A percentile compares a stretch with the other conserved stretches of the same genome.
Evolutionary conservation across 2,329 filamentous ascomycete species (phyloP).

Genomic region (Dactylellina cionopaga): DNA sequence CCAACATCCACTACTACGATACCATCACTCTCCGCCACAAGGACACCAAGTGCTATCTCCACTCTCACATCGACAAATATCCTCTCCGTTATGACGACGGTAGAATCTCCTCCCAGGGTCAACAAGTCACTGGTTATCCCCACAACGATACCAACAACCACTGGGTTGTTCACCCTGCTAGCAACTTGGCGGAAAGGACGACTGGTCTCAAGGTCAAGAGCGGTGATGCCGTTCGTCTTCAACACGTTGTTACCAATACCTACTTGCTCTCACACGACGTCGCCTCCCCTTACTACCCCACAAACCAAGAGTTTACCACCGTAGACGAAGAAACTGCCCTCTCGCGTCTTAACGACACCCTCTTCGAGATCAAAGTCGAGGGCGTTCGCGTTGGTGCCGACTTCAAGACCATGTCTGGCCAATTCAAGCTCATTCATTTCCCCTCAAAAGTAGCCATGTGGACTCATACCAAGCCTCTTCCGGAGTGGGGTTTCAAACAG

Average conservation of each 20-base stretch:
- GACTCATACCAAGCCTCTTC: slow-evolving; percentile 94
- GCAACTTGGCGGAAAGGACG: slow-evolving; percentile 66
- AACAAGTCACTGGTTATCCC: slow-evolving; percentile 97
- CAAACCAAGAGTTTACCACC: slow-evolving; percentile 98
- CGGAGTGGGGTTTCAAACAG: slow-evolving; percentile 96
- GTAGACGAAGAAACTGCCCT: slow-evolving; percentile 76
- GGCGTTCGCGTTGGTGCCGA: slow-evolving; percentile 81
- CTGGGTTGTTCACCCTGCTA: slow-evolving; percentile 86
- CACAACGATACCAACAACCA: slow-evolving; percentile 99
- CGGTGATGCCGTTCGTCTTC: slow-evolving; percentile 84
- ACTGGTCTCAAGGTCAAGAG: slow-evolving; percentile 76
- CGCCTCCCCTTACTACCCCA: slow-evolving; percentile 93
- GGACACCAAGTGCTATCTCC: slow-evolving; percentile 94
- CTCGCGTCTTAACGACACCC: slow-evolving; percentile 82
- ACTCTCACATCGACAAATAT: slow-evolving; percentile 89
- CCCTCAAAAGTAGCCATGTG: slow-evolving; percentile 98
- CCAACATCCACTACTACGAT: slow-evolving; percentile 90
- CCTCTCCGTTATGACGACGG: slow-evolving; percentile 97
- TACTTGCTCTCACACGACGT: slow-evolving; percentile 94
- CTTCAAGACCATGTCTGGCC: slow-evolving; percentile 88
- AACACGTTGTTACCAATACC: slow-evolving; percentile 85
- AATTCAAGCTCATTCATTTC: slow-evolving; percentile 95
- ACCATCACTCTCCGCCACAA: slow-evolving; percentile 89
- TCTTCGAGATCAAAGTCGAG: slow-evolving; percentile 93
- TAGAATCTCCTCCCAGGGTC: slow-evolving; percentile 91